Base-by-base conservation (phyloP, 352 stramenopile species). In the Elongisporangium prolatum region DNA sequence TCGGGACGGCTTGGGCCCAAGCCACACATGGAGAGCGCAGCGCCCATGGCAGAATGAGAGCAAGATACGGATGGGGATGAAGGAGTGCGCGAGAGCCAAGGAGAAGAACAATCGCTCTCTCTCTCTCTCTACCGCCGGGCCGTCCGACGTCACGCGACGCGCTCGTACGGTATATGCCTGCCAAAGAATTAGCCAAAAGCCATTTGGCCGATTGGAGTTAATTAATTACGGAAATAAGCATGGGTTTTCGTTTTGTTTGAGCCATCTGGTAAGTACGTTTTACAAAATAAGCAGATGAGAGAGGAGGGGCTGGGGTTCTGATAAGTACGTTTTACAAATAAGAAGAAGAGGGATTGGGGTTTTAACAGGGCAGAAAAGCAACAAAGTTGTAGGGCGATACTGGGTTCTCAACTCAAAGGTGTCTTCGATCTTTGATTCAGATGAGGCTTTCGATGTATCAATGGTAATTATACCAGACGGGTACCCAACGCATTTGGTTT, bases 1-100 rank as follows among this genome's bases (percentile, higher is more conserved):
- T 65, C 7, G 52, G 47, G 4, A 14, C 8, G 28, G 28, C 28
- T 55, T 11, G 59, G 2, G 47, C 56, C 57, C 54, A 83, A 61
- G 17, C 73, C 73, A 57, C 73, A 83, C 55, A 78, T 67, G 5
- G 73, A 80, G 48, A 76, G 52, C 22, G 60, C 60, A 18, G 50
- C 63, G 50, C 73, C 73, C 73, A 83, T 83, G 52, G 8, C 9
- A 14, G 28, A 40, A 25, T 52, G 18, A 13, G 9, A 1, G 18
- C 9, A 25, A 25, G 21, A 52, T 52, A 25, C 18, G 5, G 11
- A 25, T n/a, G 48, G 11, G 14, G 28, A 40, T 40, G 28, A 40
- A 40, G 28, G 28, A 40, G 28, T 40, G 28, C 28, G 4, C 28
- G 28, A 40, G 28, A 40, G 28, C 28, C 28, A 40, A 40, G 28